Percentiles rank a stretch among this genome's conserved stretches.
Conservation (phyloP, 2,329 filamentous ascomycete species). For the Stachybotrys chartarum region DNA sequence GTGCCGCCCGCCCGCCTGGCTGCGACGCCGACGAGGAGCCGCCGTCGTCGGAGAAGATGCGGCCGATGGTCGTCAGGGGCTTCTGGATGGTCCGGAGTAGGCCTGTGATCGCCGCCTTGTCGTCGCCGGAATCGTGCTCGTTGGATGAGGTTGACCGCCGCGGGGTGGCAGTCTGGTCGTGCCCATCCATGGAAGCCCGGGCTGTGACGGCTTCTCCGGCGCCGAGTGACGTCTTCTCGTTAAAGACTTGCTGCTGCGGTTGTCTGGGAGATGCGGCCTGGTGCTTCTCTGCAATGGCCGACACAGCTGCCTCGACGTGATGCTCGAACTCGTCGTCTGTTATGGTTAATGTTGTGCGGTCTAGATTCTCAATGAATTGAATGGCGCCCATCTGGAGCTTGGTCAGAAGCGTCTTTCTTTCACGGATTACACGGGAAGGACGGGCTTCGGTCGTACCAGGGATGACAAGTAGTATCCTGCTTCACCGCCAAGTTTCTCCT, state of each 20-base stretch:
- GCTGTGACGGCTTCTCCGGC: constrained; percentile 20
- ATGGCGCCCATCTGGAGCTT: constrained; percentile 71
- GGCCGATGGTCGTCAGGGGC: constrained; percentile 83
- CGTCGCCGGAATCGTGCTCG: constrained; percentile 52
- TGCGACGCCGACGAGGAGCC: constrained; percentile 26
- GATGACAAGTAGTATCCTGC: constrained; percentile 97
- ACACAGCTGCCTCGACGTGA: constrained; percentile 94
- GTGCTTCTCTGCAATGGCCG: constrained; percentile 89
- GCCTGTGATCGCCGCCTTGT: constrained; percentile 75
- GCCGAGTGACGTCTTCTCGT: constrained; percentile 32
- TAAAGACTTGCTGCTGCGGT: constrained; percentile 30
- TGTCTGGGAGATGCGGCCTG: constrained; percentile 41
- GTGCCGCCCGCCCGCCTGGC: constrained; percentile 17
- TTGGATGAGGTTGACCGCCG: constrained; percentile 45
- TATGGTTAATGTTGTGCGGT: constrained; percentile 88
- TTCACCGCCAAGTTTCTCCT: constrained; percentile 95
- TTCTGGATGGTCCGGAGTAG: constrained; percentile 85
- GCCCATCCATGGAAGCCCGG: constrained; percentile 34
- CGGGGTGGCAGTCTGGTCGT: constrained; percentile 26
- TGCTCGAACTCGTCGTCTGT: constrained; percentile 91
- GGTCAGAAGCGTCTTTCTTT: neutral
- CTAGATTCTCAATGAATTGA: constrained; percentile 94
- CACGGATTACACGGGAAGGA: neutral
- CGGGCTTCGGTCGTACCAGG: constrained; percentile 45
- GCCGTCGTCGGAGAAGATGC: constrained; percentile 77